These are phyloP conservation scores for Saturnispora gosingensis DNA, from an alignment of 805 yeast species.

Conservation along the genomic window DNA sequence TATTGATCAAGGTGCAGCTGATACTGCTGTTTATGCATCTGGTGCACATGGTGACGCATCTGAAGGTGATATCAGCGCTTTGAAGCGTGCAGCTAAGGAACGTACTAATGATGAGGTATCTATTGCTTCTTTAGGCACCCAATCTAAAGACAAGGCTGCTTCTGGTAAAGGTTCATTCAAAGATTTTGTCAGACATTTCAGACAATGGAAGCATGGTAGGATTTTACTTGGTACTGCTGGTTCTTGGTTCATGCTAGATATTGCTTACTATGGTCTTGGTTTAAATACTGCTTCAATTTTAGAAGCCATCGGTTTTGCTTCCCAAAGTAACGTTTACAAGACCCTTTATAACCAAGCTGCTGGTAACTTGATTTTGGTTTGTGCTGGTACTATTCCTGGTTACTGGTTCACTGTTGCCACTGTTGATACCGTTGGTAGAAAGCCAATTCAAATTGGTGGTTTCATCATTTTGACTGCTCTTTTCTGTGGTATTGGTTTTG, in stretches of 20 bases:
- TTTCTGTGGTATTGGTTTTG: constrained; percentile 77
- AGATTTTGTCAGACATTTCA: constrained; percentile 66
- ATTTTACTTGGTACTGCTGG: constrained; percentile 83
- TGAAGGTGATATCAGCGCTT: constrained; percentile 33
- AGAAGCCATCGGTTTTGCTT: constrained; percentile 77
- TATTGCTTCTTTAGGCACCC: constrained; percentile 29
- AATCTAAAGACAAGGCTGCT: constrained; percentile 19
- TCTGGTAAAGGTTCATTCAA: constrained; percentile 74
- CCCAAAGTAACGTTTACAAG: constrained; percentile 57
- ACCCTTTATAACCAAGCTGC: constrained; percentile 72
- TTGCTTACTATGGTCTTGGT: constrained; percentile 85
- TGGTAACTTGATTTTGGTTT: constrained; percentile 84
- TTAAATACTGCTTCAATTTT: constrained; percentile 75
- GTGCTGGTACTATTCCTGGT: constrained; percentile 95
- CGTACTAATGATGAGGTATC: constrained; percentile 13
- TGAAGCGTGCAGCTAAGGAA: constrained; percentile 21
- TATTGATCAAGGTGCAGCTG: constrained; percentile 46
- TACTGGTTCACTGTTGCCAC: constrained; percentile 83
- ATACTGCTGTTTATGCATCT: constrained; percentile 35
- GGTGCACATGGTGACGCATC: constrained; percentile 38
- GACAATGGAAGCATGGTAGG: constrained; percentile 82
- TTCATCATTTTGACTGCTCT: constrained; percentile 61
- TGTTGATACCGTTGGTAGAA: constrained; percentile 76
- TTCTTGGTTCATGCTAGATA: constrained; percentile 85
- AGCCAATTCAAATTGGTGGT: constrained; percentile 71